Base-by-base conservation (phyloP, 371 early-diverging fungal genomes). In the Mucor lusitanicus region DNA sequence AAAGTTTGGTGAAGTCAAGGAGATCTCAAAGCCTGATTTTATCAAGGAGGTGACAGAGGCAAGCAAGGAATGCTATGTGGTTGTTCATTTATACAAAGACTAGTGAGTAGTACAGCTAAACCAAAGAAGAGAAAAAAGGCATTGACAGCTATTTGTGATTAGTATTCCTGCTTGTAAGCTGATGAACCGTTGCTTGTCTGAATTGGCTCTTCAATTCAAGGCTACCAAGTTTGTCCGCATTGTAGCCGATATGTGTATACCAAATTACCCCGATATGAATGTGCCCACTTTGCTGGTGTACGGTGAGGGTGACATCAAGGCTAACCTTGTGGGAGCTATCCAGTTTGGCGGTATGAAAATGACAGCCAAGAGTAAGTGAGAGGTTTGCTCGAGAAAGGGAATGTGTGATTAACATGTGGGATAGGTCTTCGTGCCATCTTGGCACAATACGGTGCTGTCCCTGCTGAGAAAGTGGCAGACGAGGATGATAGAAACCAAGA, bases 21-120 rank as follows among this genome's bases (percentile, higher is more conserved):
- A 94, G 61, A 96, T 98, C 46, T 94, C 95, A 19, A 92, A 96
- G 76, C 93, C 97, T 3, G 97, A 98, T 70, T 98, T 94, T 77
- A 79, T 90, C 50, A 79, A 77, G 56, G 93, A 96, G 75, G 97
- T 98, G 8, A 93, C 96, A 0, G 95, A 95, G 23, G 95, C 96
- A 8, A 92, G 92, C 82, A 90, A 91, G 68, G 82, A 87, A 27
- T 85, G 84, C 28, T 83, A 87, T 77, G 94, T 94, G 21, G 90
- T 95, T 30, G 88, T 85, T 13, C 91, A 90, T 65, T 83, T 94
- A 25, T 94, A 86, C 74, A 88, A 94, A 69, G 89, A 90, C 61
- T 74, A 74, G 90, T 85, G 7, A 82, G 85, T 79, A 33, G 12
- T 21, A 25, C 23, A 7, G 7, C 8, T 44, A 19, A 3, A 44